Evolutionary conservation across 2,329 filamentous ascomycete genomes (phyloP).

Genomic region (Talaromyces sp.): DNA sequence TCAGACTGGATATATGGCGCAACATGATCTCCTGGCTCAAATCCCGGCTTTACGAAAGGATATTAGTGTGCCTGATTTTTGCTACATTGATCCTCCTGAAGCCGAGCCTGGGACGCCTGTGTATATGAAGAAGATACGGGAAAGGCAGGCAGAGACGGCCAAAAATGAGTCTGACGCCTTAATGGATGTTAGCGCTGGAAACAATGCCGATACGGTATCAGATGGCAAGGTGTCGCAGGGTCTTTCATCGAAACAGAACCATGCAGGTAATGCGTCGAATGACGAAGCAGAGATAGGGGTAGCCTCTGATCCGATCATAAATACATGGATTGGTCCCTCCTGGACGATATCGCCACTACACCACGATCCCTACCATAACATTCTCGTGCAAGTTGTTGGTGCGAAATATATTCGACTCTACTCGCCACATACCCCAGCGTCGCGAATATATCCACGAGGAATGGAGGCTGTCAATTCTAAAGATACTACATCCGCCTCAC

Average conservation of each 20-base stretch:
- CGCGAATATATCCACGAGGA: slow-evolving; percentile 39
- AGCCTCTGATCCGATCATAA: slow-evolving; percentile 61
- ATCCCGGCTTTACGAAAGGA: slow-evolving; percentile 73
- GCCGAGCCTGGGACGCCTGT: slow-evolving; percentile 50
- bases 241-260: slow-evolving; percentile 14
- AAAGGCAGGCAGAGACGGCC: slow-evolving; percentile 24
- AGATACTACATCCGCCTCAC: background rate
- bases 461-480: slow-evolving; percentile 33
- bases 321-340: slow-evolving; percentile 89
- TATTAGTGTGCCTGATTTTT: slow-evolving; percentile 78
- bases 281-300: slow-evolving; percentile 19
- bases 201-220: background rate
- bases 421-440: slow-evolving; percentile 58
- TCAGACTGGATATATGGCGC: slow-evolving; percentile 75
- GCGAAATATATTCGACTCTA: slow-evolving; percentile 91
- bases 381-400: slow-evolving; percentile 84
- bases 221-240: background rate
- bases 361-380: slow-evolving; percentile 90
- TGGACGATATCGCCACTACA: slow-evolving; percentile 90
- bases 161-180: background rate
- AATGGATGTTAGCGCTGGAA: background rate
- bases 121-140: slow-evolving; percentile 35
- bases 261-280: slow-evolving; percentile 16
- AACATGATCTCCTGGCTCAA: slow-evolving; percentile 82
- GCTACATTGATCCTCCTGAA: slow-evolving; percentile 65